These are phyloP conservation scores for Camillea tinctor DNA, from an alignment of 2,329 filamentous ascomycete genomes.

Conservation along the genomic window DNA sequence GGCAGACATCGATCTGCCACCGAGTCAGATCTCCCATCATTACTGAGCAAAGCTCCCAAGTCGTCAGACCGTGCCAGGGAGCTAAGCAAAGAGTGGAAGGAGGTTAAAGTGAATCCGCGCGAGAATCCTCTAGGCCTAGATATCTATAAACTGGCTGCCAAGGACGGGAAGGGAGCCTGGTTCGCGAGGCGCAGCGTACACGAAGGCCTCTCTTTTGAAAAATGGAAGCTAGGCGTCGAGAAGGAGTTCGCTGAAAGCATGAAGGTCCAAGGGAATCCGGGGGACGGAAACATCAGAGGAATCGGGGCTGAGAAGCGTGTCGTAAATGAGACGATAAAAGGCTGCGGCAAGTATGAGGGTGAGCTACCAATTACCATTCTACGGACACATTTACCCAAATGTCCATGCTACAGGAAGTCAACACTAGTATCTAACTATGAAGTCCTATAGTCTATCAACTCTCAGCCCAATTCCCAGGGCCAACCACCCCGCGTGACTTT, in stretches of 20 bases:
- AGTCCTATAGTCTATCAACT: slow-evolving; percentile 68
- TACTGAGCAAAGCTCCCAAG: slow-evolving; percentile 45
- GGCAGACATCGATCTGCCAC: slow-evolving; percentile 56
- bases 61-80: slow-evolving; percentile 51
- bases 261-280: slow-evolving; percentile 66
- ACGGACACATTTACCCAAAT: neutral
- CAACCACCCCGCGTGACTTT: slow-evolving; percentile 85
- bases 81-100: slow-evolving; percentile 85
- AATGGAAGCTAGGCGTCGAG: slow-evolving; percentile 75
- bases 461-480: slow-evolving; percentile 86
- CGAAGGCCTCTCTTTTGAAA: slow-evolving; percentile 71
- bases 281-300: slow-evolving; percentile 75
- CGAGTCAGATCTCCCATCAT: slow-evolving; percentile 47
- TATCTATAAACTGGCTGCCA: slow-evolving; percentile 76
- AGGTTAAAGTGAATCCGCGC: slow-evolving; percentile 67
- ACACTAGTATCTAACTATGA: slow-evolving; percentile 8
- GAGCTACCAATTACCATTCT: slow-evolving; percentile 15
- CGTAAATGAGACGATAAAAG: slow-evolving; percentile 59
- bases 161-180: slow-evolving; percentile 85
- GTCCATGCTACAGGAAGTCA: slow-evolving; percentile 1
- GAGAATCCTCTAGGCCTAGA: slow-evolving; percentile 75
- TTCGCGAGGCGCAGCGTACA: slow-evolving; percentile 85
- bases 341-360: slow-evolving; percentile 64
- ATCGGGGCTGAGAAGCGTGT: slow-evolving; percentile 78
- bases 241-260: slow-evolving; percentile 79